Percentiles rank a stretch among this genome's conserved stretches.
phyloP scores from a whole-genome alignment of 2,329 filamentous ascomycete species.

The Aspergillus floridensis region DNA sequence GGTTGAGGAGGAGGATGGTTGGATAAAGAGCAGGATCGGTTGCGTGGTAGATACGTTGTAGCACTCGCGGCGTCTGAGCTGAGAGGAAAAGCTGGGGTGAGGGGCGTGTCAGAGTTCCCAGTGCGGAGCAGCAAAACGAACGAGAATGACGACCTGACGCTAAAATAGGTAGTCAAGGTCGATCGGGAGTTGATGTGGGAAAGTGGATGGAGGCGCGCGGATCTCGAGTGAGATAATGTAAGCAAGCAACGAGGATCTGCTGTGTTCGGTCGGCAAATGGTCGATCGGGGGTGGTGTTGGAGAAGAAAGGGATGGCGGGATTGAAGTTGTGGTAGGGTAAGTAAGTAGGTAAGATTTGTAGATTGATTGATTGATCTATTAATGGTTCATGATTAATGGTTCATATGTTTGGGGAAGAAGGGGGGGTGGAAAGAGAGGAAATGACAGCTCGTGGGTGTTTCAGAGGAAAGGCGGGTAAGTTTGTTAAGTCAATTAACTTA shows the following conservation, averaged over 20 bases:
- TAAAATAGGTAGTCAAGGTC: slow-evolving; percentile 25
- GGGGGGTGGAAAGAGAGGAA: neutral
- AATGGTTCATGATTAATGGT: neutral
- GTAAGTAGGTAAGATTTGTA: neutral
- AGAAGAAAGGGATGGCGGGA: slow-evolving; percentile 1
- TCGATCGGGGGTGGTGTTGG: slow-evolving; percentile 5
- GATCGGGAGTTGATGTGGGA: slow-evolving; percentile 26
- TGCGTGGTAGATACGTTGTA: slow-evolving; percentile 1
- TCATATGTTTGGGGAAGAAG: neutral
- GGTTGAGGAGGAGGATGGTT: slow-evolving; percentile 6
- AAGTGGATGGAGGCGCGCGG: slow-evolving; percentile 22
- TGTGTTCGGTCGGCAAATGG: slow-evolving; percentile 1
- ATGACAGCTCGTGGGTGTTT: neutral
- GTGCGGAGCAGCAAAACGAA: slow-evolving; percentile 25
- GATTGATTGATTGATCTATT: slow-evolving; percentile 2
- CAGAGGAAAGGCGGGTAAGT: neutral
- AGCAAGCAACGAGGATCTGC: slow-evolving; percentile 18
- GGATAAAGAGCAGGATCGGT: slow-evolving; percentile 8
- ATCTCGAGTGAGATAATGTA: slow-evolving; percentile 27
- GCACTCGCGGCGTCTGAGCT: slow-evolving; percentile 2
- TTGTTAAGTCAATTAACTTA: neutral
- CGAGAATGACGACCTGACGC: slow-evolving; percentile 25
- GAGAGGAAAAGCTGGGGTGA: slow-evolving; percentile 17
- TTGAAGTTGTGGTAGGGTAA: too few species aligned
- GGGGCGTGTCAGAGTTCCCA: slow-evolving; percentile 23